These are phyloP conservation scores for Scheffersomyces coipomensis DNA, from an alignment of 805 yeast genomes.

Conservation along the genomic window DNA sequence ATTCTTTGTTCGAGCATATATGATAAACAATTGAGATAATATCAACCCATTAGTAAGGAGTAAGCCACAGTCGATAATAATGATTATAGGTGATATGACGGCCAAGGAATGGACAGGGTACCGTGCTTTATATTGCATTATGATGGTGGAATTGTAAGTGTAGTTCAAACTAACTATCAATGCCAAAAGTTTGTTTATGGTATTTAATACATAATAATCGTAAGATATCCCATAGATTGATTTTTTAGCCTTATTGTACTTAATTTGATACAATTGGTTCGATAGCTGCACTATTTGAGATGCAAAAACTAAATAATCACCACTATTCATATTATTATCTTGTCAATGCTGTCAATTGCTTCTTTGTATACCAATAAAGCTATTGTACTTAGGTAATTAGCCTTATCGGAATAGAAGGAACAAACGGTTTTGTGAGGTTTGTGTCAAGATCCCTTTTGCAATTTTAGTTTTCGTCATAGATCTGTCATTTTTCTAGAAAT, in stretches of 20 bases:
- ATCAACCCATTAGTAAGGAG: conserved; percentile 6
- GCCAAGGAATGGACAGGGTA: conserved; percentile 31
- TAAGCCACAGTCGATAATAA: conserved; percentile 13
- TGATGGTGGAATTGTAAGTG: conserved; percentile 4
- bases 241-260: conserved; percentile 11
- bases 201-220: conserved; percentile 11
- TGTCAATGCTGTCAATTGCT: no score
- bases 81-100: conserved; percentile 14
- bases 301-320: no score
- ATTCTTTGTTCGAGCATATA: conserved; percentile 29
- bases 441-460: no score
- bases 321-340: no score
- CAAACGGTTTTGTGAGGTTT: no score
- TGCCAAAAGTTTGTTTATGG: conserved; percentile 5
- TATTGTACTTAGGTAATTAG: no score
- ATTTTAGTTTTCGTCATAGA: no score
- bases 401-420: no score
- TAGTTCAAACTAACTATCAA: conserved; percentile 8
- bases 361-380: no score
- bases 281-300: no score
- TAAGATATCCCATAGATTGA: conserved; percentile 18
- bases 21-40: conserved; percentile 18
- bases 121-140: conserved; percentile 15
- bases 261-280: conserved; percentile 5
- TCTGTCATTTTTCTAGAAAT: no score